Conservation (phyloP, 2,329 filamentous ascomycete genomes). For the Fusarium azukiicola region DNA sequence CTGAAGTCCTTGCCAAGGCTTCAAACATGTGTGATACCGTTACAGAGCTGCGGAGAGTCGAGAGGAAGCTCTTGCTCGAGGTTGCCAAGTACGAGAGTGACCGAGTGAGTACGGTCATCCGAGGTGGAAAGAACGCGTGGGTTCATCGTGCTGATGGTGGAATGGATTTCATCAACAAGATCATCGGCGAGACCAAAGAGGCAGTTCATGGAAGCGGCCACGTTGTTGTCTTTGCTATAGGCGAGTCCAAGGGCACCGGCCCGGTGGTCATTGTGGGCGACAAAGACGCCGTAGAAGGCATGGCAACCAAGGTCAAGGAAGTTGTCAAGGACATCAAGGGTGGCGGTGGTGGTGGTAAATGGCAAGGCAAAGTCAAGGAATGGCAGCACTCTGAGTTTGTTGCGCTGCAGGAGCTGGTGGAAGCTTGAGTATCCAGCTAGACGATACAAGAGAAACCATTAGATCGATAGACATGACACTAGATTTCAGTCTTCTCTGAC, state of each 20-base stretch:
- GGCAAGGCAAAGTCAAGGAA: conserved; percentile 57
- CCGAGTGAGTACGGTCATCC: conserved; percentile 39
- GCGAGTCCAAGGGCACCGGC: conserved; percentile 50
- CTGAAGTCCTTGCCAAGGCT: conserved; percentile 47
- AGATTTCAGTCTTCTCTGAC: too few relatives aligned
- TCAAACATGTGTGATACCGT: conserved; percentile 39
- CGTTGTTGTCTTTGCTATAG: conserved; percentile 52
- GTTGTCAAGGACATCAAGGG: conserved; percentile 53
- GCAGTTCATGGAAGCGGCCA: conserved; percentile 31
- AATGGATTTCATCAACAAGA: conserved; percentile 57
- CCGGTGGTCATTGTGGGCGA: conserved; percentile 54
- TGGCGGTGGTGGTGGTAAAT: conserved; percentile 55
- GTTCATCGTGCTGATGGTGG: conserved; percentile 52
- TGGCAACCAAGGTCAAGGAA: conserved; percentile 45
- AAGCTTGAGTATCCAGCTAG: conserved; percentile 16
- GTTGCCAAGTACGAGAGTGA: conserved; percentile 56
- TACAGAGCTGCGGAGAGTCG: conserved; percentile 48
- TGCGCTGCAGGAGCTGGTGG: conserved; percentile 45
- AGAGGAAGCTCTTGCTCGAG: conserved; percentile 55
- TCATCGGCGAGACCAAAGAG: conserved; percentile 52
- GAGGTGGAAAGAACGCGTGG: conserved; percentile 45
- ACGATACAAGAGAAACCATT: not conserved
- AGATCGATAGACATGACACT: not conserved
- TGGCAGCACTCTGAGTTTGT: conserved; percentile 54
- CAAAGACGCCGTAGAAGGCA: conserved; percentile 42